phyloP scores from a whole-genome alignment of 2,329 filamentous ascomycete genomes.

The Penicillium rolfsii region DNA sequence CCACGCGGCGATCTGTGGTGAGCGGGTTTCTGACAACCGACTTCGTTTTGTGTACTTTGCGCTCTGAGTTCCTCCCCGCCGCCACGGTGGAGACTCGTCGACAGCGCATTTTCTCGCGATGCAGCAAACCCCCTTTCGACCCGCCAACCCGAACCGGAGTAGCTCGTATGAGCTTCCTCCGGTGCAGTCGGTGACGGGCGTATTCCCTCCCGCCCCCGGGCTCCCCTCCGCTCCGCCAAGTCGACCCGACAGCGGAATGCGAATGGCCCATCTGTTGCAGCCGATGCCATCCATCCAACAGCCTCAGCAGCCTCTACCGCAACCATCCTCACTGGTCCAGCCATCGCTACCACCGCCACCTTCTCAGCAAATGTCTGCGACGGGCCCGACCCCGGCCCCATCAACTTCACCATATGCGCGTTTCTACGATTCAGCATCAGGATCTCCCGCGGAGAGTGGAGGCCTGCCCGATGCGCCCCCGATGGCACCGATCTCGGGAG shows the following conservation, averaged over 20 bases:
- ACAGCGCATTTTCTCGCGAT: slow-evolving; percentile 26
- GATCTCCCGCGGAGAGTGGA: slow-evolving; percentile 44
- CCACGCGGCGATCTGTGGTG: not conserved
- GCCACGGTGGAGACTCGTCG: not conserved
- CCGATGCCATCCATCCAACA: slow-evolving; percentile 27
- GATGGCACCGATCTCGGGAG: slow-evolving; percentile 44
- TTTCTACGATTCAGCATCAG: slow-evolving; percentile 46
- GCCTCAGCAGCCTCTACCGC: slow-evolving; percentile 18
- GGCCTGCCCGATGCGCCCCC: slow-evolving; percentile 40
- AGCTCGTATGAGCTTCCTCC: slow-evolving; percentile 40
- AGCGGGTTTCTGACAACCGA: not conserved
- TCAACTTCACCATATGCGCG: slow-evolving; percentile 39
- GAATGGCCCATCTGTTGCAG: slow-evolving; percentile 48
- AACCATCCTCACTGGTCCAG: not conserved
- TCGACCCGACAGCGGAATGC: slow-evolving; percentile 45
- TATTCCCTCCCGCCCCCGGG: slow-evolving; percentile 34
- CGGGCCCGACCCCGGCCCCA: slow-evolving; percentile 18
- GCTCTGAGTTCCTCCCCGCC: not conserved
- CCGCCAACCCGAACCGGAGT: slow-evolving; percentile 31
- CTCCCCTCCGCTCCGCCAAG: slow-evolving; percentile 44
- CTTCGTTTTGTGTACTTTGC: not conserved
- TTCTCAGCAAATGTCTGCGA: slow-evolving; percentile 6
- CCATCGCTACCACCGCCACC: slow-evolving; percentile 30
- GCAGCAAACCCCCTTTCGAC: slow-evolving; percentile 41
- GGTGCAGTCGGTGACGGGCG: slow-evolving; percentile 41